Evolutionary conservation across 352 stramenopile genomes (phyloP).

Genomic region (Phytophthora sp.): DNA sequence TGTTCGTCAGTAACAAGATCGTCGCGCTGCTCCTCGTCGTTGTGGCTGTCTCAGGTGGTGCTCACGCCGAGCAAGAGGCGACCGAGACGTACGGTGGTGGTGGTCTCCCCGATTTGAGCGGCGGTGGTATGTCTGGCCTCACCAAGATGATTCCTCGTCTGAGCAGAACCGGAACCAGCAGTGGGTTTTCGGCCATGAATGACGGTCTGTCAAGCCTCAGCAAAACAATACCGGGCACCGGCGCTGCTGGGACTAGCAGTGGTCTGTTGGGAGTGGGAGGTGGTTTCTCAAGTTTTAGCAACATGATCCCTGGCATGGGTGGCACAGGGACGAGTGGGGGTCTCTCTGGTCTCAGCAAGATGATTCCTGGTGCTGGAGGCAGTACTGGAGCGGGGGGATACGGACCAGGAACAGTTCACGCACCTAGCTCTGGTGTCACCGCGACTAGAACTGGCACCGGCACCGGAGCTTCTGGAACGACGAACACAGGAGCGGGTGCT

Average conservation of each 20-base stretch:
- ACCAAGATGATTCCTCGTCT: conserved; percentile 13
- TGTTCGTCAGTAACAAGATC: conserved; percentile 12
- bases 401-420: conserved; percentile 9
- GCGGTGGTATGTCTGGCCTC: background rate
- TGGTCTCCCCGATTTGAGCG: background rate
- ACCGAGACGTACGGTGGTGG: conserved; percentile 1
- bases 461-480: background rate
- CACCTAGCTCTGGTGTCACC: no score
- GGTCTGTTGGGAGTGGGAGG: conserved; percentile 1
- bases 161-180: no score
- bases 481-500: background rate
- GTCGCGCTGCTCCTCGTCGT: background rate
- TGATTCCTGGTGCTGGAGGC: conserved; percentile 11
- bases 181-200: background rate
- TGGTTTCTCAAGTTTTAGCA: conserved; percentile 1
- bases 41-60: background rate
- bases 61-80: background rate
- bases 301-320: conserved; percentile 8
- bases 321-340: background rate
- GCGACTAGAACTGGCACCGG: no score
- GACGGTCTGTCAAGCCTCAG: conserved; percentile 1
- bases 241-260: background rate
- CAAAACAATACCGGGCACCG: conserved; percentile 1
- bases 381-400: background rate
- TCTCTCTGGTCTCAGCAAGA: conserved; percentile 11